Evolutionary conservation across 1,139 yeast genomes (phyloP).

Genomic region (Suhomyces panamericanus): DNA sequence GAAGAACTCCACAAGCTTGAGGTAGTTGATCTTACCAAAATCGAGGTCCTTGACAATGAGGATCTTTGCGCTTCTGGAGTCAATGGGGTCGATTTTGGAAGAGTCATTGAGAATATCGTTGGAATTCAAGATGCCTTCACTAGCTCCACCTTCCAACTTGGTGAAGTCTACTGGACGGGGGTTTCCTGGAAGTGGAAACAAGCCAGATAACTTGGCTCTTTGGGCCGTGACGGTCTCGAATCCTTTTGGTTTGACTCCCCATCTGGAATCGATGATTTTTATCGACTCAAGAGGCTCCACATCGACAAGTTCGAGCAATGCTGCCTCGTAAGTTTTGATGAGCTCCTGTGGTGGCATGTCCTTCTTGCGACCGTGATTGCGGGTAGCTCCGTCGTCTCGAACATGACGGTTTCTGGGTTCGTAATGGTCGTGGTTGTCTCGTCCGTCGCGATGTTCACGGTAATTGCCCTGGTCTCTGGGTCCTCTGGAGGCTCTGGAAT

Average conservation of each 20-base stretch:
- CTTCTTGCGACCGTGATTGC: slow-evolving; percentile 4
- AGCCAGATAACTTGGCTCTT: slow-evolving; percentile 78
- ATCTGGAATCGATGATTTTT: slow-evolving; percentile 51
- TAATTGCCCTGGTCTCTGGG: not conserved
- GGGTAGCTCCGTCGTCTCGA: not conserved
- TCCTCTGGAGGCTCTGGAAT: not conserved
- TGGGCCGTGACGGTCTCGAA: slow-evolving; percentile 77
- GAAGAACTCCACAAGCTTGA: slow-evolving; percentile 44
- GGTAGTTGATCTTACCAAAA: slow-evolving; percentile 39
- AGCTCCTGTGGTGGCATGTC: slow-evolving; percentile 21
- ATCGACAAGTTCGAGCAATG: slow-evolving; percentile 24
- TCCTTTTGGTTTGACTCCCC: slow-evolving; percentile 78
- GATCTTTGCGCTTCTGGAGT: slow-evolving; percentile 53
- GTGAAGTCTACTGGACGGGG: slow-evolving; percentile 58
- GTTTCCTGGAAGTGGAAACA: slow-evolving; percentile 76
- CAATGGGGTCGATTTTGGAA: slow-evolving; percentile 51
- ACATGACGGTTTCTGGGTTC: slow-evolving; percentile 1
- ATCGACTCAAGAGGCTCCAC: slow-evolving; percentile 30
- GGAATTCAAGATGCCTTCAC: slow-evolving; percentile 41
- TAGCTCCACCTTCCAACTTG: slow-evolving; percentile 50
- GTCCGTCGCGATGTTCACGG: not conserved
- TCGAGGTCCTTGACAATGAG: slow-evolving; percentile 50
- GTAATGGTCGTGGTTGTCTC: slow-evolving; percentile 6
- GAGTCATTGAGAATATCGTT: slow-evolving; percentile 39
- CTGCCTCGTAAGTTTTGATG: slow-evolving; percentile 22